Conservation (phyloP, 768 basidiomycete species). For the Tulasnella sp. region DNA sequence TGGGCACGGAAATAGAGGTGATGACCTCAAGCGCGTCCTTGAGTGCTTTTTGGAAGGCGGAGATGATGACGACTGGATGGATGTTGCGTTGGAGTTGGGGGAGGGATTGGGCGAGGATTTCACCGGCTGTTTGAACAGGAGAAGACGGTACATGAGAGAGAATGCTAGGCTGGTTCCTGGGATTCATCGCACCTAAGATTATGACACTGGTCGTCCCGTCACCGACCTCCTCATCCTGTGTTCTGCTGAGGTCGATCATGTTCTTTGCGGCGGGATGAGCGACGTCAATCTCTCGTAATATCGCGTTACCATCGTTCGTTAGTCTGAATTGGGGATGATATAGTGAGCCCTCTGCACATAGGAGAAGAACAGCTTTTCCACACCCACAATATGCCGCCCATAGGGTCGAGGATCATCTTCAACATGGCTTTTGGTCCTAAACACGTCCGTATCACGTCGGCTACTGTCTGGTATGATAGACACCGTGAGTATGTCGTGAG, state of each 20-base stretch:
- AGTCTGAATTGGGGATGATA: conserved; percentile 40
- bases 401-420: conserved; percentile 98
- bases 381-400: conserved; percentile 91
- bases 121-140: conserved; percentile 52
- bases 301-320: conserved; percentile 99
- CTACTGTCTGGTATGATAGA: conserved; percentile 59
- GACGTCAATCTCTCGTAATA: conserved; percentile 95
- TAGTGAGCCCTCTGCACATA: too few species aligned
- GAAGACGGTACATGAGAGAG: not conserved
- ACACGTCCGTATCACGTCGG: conserved; percentile 96
- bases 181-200: conserved; percentile 60
- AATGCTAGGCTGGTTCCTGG: too few species aligned
- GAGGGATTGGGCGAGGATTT: conserved; percentile 91
- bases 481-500: not conserved
- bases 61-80: conserved; percentile 98
- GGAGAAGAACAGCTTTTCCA: not conserved
- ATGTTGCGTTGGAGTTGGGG: conserved; percentile 92
- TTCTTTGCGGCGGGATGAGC: conserved; percentile 98
- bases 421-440: conserved; percentile 96
- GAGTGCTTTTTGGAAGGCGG: conserved; percentile 93
- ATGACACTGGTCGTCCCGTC: conserved; percentile 98
- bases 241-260: conserved; percentile 96
- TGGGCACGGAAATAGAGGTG: conserved; percentile 76
- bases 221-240: conserved; percentile 98
- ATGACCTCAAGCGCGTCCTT: conserved; percentile 85